Conservation (phyloP, 208 protist genomes). For the Herpetomonas muscarum region DNA sequence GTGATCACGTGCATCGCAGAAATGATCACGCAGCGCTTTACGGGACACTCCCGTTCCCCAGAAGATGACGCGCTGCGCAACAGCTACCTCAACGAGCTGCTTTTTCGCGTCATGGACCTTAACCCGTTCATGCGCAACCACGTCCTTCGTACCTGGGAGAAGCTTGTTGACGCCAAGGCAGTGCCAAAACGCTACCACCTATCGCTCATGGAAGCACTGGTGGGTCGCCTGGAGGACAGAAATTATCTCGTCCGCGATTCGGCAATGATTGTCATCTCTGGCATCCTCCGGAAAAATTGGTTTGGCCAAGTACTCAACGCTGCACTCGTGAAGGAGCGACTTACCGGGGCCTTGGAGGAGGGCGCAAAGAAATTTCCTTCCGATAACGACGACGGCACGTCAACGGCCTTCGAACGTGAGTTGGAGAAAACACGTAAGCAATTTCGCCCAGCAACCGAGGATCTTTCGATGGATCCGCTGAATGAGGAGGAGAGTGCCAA, state of each 20-base stretch:
- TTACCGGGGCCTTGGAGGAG: constrained; percentile 31
- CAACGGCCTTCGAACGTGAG: constrained; percentile 19
- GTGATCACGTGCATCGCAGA: constrained; percentile 78
- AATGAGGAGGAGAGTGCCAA: background rate
- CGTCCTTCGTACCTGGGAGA: constrained; percentile 73
- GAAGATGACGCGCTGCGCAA: constrained; percentile 43
- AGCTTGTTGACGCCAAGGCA: constrained; percentile 58
- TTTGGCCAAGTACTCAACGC: constrained; percentile 76
- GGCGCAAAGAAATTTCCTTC: constrained; percentile 27
- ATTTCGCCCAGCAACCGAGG: constrained; percentile 40
- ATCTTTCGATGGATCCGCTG: constrained; percentile 16
- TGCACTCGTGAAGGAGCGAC: constrained; percentile 44
- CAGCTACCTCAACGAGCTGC: constrained; percentile 73
- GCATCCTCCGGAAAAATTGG: constrained; percentile 77
- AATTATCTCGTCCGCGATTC: constrained; percentile 86
- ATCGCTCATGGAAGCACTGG: constrained; percentile 53
- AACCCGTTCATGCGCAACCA: constrained; percentile 89
- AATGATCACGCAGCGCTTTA: constrained; percentile 83
- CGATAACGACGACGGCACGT: constrained; percentile 12
- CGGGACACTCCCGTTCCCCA: constrained; percentile 30
- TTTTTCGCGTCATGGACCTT: constrained; percentile 82
- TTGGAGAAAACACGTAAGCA: constrained; percentile 25
- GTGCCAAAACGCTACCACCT: constrained; percentile 79
- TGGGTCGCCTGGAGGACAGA: constrained; percentile 74
- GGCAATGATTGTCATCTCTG: constrained; percentile 64